Percentiles rank a stretch among this genome's conserved stretches.
These are phyloP conservation scores for Aspergillus alliaceus DNA, from an alignment of 2,329 filamentous ascomycete genomes.

Conservation along the genomic window DNA sequence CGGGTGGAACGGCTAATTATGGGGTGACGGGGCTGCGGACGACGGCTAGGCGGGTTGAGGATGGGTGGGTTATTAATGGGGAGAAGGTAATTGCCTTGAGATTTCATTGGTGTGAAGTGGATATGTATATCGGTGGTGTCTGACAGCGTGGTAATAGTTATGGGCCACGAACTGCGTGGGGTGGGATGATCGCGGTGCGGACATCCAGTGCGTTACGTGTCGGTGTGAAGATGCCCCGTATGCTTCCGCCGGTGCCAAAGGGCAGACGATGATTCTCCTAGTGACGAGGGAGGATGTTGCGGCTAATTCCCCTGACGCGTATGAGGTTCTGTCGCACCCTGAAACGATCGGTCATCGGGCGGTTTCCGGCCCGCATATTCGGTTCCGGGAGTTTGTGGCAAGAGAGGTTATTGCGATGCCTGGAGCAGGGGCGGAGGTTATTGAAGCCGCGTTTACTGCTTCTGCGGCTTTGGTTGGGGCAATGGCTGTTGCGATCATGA, in stretches of 20 bases:
- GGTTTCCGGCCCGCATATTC: conserved; percentile 51
- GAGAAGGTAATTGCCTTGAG: conserved; percentile 35
- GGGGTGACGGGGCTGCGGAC: conserved; percentile 52
- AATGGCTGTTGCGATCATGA: conserved; percentile 56
- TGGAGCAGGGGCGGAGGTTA: conserved; percentile 45
- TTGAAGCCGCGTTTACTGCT: neutral
- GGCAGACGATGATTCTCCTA: conserved; percentile 46
- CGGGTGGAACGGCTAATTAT: conserved; percentile 51
- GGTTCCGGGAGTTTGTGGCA: neutral
- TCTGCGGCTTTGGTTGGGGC: conserved; percentile 53
- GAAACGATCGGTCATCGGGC: conserved; percentile 50
- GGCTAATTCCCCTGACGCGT: conserved; percentile 45
- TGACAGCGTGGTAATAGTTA: too few species aligned
- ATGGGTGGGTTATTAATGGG: conserved; percentile 54
- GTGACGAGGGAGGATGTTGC: conserved; percentile 51
- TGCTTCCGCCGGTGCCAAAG: conserved; percentile 3
- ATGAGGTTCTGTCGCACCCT: conserved; percentile 48
- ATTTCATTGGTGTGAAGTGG: too few species aligned
- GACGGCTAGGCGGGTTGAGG: conserved; percentile 49
- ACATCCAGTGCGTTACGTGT: conserved; percentile 55
- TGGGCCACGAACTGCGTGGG: conserved; percentile 58
- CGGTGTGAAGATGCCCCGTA: conserved; percentile 31
- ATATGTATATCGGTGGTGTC: too few species aligned
- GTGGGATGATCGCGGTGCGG: conserved; percentile 55
- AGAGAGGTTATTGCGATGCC: conserved; percentile 22